Evolutionary conservation across 805 yeast genomes (phyloP).

Genomic region (Lipomyces sp.): DNA sequence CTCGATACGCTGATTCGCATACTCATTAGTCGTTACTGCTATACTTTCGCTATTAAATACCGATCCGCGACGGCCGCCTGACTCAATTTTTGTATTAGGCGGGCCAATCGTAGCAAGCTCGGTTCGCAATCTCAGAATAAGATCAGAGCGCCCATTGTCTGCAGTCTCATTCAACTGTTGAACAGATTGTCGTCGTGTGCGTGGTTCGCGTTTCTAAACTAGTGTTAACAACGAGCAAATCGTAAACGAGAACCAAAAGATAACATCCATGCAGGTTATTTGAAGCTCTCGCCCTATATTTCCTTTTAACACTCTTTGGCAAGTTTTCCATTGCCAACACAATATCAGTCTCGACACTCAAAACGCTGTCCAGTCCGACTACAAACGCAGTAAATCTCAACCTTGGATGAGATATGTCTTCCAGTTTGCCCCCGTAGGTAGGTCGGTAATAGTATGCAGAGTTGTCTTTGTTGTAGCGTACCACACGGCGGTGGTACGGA

Average conservation of each 20-base stretch:
- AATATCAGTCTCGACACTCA: constrained; percentile 11
- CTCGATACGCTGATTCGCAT: background rate
- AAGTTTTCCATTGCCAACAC: constrained; percentile 3
- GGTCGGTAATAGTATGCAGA: constrained; percentile 6
- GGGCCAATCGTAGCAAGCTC: background rate
- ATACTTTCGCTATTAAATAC: background rate
- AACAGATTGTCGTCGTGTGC: background rate
- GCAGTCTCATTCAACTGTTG: background rate
- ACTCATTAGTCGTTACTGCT: background rate
- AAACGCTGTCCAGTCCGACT: constrained; percentile 3
- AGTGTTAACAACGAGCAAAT: background rate
- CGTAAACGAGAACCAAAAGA: background rate
- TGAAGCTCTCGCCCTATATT: constrained; percentile 9
- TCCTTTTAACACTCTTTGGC: constrained; percentile 6
- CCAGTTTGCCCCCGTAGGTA: constrained; percentile 7
- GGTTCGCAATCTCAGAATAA: background rate
- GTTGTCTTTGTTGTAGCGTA: constrained; percentile 1
- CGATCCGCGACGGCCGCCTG: background rate
- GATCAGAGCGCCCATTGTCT: background rate
- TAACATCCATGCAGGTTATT: background rate
- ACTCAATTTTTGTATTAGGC: background rate
- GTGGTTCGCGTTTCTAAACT: background rate
- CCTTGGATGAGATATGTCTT: constrained; percentile 2
- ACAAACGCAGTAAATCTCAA: constrained; percentile 3
- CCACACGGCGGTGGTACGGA: constrained; percentile 5